Conservation (phyloP, 2,329 filamentous ascomycete genomes). For the Hymenoscyphus fructigenus region DNA sequence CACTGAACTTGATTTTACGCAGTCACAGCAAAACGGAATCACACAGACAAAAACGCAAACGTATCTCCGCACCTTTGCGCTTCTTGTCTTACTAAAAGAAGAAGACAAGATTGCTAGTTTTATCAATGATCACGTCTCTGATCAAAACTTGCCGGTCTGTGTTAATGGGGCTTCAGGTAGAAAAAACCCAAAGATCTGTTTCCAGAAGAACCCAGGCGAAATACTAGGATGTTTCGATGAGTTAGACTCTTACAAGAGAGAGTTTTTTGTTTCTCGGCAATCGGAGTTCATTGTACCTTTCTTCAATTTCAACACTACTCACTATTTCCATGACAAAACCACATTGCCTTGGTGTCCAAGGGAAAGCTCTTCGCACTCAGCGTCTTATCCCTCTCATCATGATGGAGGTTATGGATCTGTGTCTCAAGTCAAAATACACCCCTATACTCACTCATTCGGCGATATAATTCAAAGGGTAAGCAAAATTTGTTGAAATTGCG, state of each 20-base stretch:
- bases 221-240: background rate
- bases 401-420: constrained; percentile 14
- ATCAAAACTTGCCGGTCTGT: constrained; percentile 12
- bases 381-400: background rate
- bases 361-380: background rate
- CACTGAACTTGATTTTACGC: no score
- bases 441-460: constrained; percentile 11
- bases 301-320: constrained; percentile 8
- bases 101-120: constrained; percentile 11
- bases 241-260: constrained; percentile 3
- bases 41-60: background rate
- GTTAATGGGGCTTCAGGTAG: background rate
- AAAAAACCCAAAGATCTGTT: background rate
- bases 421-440: constrained; percentile 11
- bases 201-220: background rate
- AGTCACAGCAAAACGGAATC: no score
- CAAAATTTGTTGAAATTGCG: background rate
- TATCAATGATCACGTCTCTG: constrained; percentile 10
- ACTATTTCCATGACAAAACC: background rate
- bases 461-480: constrained; percentile 8
- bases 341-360: constrained; percentile 11
- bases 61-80: constrained; percentile 11
- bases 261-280: constrained; percentile 6
- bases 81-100: constrained; percentile 6
- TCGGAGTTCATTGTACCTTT: constrained; percentile 12